Evolutionary conservation across 805 yeast genomes (phyloP).

Genomic region (Pichia scutulata): DNA sequence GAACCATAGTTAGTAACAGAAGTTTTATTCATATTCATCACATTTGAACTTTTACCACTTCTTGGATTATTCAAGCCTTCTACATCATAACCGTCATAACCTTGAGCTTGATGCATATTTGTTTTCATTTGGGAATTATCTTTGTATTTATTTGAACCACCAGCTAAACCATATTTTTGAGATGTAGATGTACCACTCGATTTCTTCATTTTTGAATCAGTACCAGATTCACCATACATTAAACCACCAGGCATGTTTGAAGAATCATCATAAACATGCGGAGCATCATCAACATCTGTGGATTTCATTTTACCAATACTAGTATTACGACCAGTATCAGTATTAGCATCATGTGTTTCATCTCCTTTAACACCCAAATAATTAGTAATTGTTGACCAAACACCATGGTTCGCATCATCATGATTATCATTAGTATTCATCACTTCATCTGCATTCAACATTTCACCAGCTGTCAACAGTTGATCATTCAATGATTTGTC

Average conservation of each 20-base stretch:
- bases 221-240: neutral
- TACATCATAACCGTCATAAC: neutral
- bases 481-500: neutral
- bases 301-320: too few species aligned
- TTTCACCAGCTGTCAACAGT: neutral
- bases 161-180: neutral
- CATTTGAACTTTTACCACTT: neutral
- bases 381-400: slow-evolving; percentile 4
- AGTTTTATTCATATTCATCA: neutral
- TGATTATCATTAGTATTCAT: neutral
- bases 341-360: neutral
- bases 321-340: too few species aligned
- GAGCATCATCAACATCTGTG: neutral
- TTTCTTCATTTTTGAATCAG: neutral
- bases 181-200: neutral
- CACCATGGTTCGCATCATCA: neutral
- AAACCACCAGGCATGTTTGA: neutral
- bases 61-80: too few species aligned
- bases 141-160: neutral
- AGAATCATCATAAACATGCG: neutral
- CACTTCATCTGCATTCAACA: neutral
- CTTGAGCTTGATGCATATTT: neutral
- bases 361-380: slow-evolving; percentile 6
- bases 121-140: neutral
- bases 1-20: neutral